Percentiles rank a stretch among this genome's conserved stretches.
These are phyloP conservation scores for Phaeosphaeriaceae sp. DNA, from an alignment of 2,329 filamentous ascomycete genomes.

Conservation along the genomic window DNA sequence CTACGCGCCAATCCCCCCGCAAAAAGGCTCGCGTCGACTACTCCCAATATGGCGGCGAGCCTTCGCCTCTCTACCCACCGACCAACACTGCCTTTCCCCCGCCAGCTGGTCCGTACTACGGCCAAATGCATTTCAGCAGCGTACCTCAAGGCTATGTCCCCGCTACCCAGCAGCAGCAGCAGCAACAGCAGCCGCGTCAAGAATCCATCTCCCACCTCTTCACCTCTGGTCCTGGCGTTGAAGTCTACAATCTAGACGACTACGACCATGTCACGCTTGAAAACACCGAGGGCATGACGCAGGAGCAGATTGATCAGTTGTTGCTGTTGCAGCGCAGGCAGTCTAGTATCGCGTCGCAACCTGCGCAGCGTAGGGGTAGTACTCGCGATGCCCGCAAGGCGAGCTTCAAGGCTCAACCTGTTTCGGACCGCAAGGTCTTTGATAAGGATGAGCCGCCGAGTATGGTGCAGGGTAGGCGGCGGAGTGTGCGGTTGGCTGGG, in stretches of 20 bases:
- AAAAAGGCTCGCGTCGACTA: conserved; percentile 24
- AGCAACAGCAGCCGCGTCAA: too few relatives aligned
- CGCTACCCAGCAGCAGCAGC: too few relatives aligned
- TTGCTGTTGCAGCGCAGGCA: not conserved
- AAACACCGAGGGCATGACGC: not conserved
- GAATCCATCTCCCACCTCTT: not conserved
- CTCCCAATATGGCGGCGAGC: conserved; percentile 2
- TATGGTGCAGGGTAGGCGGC: not conserved
- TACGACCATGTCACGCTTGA: too few relatives aligned
- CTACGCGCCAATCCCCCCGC: conserved; percentile 10
- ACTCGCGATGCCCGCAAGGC: conserved; percentile 6
- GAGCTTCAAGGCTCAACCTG: conserved; percentile 23
- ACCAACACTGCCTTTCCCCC: too few relatives aligned
- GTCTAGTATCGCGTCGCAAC: not conserved
- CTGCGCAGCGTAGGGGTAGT: not conserved
- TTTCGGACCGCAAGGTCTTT: conserved; percentile 21
- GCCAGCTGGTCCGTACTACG: not conserved
- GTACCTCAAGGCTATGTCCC: not conserved
- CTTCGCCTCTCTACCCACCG: not conserved
- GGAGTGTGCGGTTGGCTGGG: conserved; percentile 5
- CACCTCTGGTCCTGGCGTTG: not conserved
- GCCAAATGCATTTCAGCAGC: not conserved
- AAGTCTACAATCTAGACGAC: not conserved
- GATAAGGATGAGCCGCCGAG: conserved; percentile 20
- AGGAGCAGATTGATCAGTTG: not conserved